A percentile compares a stretch with the other conserved stretches of the same genome.
These are phyloP conservation scores for Seiridium cupressi DNA, from an alignment of 2,329 filamentous ascomycete genomes.

Conservation along the genomic window DNA sequence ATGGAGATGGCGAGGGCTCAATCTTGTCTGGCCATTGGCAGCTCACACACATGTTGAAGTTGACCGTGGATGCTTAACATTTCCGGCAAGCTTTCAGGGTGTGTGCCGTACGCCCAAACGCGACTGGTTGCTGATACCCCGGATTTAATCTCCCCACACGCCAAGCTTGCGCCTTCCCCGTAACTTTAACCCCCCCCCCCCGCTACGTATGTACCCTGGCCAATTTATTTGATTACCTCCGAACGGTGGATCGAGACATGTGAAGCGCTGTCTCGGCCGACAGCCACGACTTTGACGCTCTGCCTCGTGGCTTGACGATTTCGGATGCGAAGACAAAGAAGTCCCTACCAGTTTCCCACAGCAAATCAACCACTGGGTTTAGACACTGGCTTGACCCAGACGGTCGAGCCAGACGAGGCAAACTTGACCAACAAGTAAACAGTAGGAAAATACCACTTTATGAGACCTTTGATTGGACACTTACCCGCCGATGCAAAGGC, in stretches of 20 bases:
- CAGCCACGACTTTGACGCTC: background rate
- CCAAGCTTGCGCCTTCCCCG: background rate
- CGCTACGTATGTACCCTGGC: background rate
- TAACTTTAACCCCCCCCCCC: background rate
- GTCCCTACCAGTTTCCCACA: too few species aligned
- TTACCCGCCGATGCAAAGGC: too few species aligned
- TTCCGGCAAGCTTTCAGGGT: background rate
- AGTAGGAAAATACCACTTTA: too few species aligned
- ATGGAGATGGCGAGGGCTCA: too few species aligned
- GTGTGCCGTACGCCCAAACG: background rate
- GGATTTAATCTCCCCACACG: slow-evolving; percentile 2
- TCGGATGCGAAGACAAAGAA: too few species aligned
- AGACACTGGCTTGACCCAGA: too few species aligned
- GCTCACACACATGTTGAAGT: background rate
- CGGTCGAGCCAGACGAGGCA: too few species aligned
- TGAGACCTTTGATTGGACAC: too few species aligned
- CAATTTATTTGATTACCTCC: background rate
- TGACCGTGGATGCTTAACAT: background rate
- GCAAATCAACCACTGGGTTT: too few species aligned
- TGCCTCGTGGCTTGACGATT: too few species aligned
- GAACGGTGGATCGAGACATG: background rate
- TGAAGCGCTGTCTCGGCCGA: background rate
- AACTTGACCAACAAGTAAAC: too few species aligned
- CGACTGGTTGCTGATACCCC: background rate
- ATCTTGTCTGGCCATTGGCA: too few species aligned